Base-by-base conservation (phyloP, 163 green algal genomes). In the Scenedesmus sp. region DNA sequence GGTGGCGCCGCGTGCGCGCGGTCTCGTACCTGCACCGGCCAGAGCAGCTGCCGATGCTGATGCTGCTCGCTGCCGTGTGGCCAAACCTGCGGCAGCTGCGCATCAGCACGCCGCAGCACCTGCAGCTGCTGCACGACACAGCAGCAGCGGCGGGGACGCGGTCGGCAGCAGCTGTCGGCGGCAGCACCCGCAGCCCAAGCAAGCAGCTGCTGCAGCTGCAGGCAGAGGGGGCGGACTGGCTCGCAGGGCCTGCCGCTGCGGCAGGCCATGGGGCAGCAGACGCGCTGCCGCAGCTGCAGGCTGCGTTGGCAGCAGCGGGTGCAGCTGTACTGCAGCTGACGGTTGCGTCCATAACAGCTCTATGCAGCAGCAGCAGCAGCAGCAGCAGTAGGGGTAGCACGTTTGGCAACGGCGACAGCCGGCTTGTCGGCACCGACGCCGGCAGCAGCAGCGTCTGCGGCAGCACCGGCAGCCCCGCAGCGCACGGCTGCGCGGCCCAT, bases 21-120 rank as follows among this genome's bases (percentile, higher is more conserved):
- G 81, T 86, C 4, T 86, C 81, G 1, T 86, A 86, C 81, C n/a
- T 86, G 26, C 81, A 86, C 59, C 30, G 61, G 9, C 81, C 81
- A 49, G 81, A 86, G 46, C 81, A 86, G 46, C 44, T 86, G 81
- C 81, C 59, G 18, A 40, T n/a, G 15, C 81, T 86, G 81, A 86
- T 59, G 13, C 40, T 73, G n/a, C 73, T 86, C 51, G 81, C 81
- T n/a, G 35, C 81, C 18, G 81, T 43, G 3, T 86, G 81, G 81
- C 81, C 81, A n/a, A 86, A 73, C 37, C 81, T 86, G n/a, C 46
- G 81, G 49, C 81, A 86, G 10, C 46, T 86, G 1, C 59, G 40
- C 4, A n/a, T 86, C 13, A 72, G n/a, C 33, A 86, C 46, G 61
- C 81, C 81, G 30, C 81, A 86, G 81, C 73, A 73, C 46, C 46